Percentiles rank a stretch among this genome's conserved stretches.
These are phyloP conservation scores for Globisporangium megalacanthum DNA, from an alignment of 352 stramenopile species.

Conservation along the genomic window DNA sequence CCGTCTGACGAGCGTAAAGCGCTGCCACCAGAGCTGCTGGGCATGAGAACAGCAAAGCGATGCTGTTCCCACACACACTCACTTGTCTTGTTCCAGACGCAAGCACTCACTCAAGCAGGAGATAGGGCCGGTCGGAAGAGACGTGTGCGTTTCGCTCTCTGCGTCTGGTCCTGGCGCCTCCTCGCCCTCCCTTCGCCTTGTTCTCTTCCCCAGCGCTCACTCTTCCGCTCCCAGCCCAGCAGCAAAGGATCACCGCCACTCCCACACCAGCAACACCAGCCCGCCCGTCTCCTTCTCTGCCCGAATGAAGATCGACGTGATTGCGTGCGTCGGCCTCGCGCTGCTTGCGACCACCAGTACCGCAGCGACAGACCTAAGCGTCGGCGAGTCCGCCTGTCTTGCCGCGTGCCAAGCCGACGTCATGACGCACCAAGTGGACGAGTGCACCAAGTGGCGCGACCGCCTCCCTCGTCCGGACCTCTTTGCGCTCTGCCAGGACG, in stretches of 20 bases:
- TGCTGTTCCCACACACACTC: neutral
- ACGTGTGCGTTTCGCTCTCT: neutral
- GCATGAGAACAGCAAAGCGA: too few relatives aligned
- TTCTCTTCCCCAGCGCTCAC: too few relatives aligned
- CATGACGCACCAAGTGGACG: conserved; percentile 30
- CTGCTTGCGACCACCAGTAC: neutral
- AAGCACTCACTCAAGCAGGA: too few relatives aligned
- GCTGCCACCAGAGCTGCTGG: too few relatives aligned
- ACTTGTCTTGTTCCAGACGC: neutral
- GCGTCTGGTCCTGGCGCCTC: too few relatives aligned
- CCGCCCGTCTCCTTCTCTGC: neutral
- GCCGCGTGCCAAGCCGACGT: conserved; percentile 36
- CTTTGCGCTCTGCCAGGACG: conserved; percentile 45
- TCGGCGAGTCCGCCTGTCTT: conserved; percentile 11
- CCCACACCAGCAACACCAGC: neutral
- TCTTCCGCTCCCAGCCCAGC: too few relatives aligned
- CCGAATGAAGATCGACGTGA: neutral
- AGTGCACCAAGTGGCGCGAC: conserved; percentile 37
- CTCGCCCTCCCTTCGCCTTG: too few relatives aligned
- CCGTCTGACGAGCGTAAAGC: too few relatives aligned
- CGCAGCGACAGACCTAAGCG: neutral
- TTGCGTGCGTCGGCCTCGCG: neutral
- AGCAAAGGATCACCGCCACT: neutral
- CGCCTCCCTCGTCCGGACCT: conserved; percentile 40
- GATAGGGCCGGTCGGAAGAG: conserved; percentile 10